Evolutionary conservation across 306 rosid species (phyloP).

Genomic region (Abrus pulchellus): DNA sequence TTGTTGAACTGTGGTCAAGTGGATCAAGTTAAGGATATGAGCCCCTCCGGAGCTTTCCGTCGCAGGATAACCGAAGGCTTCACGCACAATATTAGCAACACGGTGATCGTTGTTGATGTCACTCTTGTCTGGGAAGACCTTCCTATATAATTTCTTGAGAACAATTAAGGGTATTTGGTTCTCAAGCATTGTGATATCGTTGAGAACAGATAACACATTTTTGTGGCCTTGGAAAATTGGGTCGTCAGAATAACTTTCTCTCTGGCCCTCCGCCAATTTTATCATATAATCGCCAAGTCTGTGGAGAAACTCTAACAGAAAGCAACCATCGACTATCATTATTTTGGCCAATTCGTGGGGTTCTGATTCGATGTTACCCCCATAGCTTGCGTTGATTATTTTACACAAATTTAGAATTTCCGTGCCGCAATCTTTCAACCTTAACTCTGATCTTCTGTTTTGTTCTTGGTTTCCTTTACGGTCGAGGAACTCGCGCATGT

Average conservation of each 20-base stretch:
- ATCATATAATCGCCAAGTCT: neutral
- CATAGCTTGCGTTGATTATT: conserved; percentile 26
- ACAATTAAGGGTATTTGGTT: neutral
- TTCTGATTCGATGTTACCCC: conserved; percentile 32
- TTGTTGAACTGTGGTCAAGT: neutral
- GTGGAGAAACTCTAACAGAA: conserved; percentile 50
- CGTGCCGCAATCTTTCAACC: too few relatives aligned
- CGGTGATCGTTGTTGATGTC: too few relatives aligned
- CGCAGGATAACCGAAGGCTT: too few relatives aligned
- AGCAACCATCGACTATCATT: conserved; percentile 55
- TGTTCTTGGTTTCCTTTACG: neutral
- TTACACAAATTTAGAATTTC: neutral
- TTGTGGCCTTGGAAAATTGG: neutral
- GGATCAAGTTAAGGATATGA: too few relatives aligned
- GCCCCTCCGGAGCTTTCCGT: too few relatives aligned
- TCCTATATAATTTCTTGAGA: neutral
- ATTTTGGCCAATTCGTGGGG: conserved; percentile 38
- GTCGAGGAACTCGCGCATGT: neutral
- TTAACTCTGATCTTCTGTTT: too few relatives aligned
- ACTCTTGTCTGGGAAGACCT: too few relatives aligned
- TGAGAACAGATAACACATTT: too few relatives aligned
- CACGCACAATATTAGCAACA: too few relatives aligned
- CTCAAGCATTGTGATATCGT: neutral
- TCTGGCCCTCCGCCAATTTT: too few relatives aligned
- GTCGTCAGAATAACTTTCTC: neutral